Percentiles rank a stretch among this genome's conserved stretches.
phyloP scores from a whole-genome alignment of 2,329 filamentous ascomycete genomes.

The Aspergillus udagawae region DNA sequence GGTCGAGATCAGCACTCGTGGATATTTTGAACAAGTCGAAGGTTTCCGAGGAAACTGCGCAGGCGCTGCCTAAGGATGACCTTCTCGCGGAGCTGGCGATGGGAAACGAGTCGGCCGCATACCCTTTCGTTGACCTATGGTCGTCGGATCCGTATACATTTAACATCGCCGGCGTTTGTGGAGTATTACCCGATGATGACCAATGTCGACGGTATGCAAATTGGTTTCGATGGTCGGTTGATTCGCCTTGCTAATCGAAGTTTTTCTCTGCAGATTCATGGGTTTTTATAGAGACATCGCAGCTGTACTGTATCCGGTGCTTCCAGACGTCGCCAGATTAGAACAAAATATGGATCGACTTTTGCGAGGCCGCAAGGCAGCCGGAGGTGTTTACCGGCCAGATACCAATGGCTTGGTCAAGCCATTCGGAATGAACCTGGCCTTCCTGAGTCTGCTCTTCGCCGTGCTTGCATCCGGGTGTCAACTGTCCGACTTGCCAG shows the following conservation, averaged over 20 bases:
- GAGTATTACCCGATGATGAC: slow-evolving; percentile 52
- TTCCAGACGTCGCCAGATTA: slow-evolving; percentile 49
- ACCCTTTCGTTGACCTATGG: slow-evolving; percentile 60
- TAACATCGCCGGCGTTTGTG: slow-evolving; percentile 53
- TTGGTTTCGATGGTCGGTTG: neutral
- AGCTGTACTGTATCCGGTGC: slow-evolving; percentile 54
- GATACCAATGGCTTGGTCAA: slow-evolving; percentile 47
- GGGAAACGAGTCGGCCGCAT: slow-evolving; percentile 58
- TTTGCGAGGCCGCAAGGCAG: slow-evolving; percentile 47
- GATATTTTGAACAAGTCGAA: slow-evolving; percentile 51
- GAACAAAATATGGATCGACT: slow-evolving; percentile 50
- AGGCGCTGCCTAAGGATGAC: slow-evolving; percentile 54
- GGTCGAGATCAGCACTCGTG: slow-evolving; percentile 55
- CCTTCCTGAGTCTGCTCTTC: slow-evolving; percentile 59
- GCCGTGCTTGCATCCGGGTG: slow-evolving; percentile 59
- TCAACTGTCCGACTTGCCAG: slow-evolving; percentile 54
- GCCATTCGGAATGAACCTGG: slow-evolving; percentile 55
- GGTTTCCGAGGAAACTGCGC: slow-evolving; percentile 33
- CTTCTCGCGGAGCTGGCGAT: slow-evolving; percentile 57
- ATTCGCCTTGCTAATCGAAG: slow-evolving; percentile 1
- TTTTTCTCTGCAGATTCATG: slow-evolving; percentile 41
- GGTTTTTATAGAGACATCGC: slow-evolving; percentile 53
- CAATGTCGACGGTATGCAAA: slow-evolving; percentile 40
- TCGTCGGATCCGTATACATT: slow-evolving; percentile 55
- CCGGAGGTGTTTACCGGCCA: slow-evolving; percentile 38